Evolutionary conservation across 2,329 filamentous ascomycete species (phyloP).

Genomic region (Geoglossum cookeanum): DNA sequence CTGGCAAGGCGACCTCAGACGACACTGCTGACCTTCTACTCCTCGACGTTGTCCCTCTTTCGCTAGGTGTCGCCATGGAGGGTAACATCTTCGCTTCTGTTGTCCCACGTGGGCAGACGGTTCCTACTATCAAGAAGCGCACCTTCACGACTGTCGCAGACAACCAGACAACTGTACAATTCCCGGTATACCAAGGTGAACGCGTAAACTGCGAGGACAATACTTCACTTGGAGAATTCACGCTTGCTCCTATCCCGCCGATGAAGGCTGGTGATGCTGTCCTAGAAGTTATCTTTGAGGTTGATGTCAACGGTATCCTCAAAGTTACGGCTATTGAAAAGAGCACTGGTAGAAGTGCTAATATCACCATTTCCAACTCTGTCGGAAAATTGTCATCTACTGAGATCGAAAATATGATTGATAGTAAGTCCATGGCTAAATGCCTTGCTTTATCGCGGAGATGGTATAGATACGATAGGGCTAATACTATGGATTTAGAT

Average conservation of each 20-base stretch:
- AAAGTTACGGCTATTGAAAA: conserved; percentile 99
- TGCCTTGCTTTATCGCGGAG: neutral
- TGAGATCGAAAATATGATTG: conserved; percentile 98
- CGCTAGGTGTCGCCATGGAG: conserved; percentile 98
- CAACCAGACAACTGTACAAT: conserved; percentile 34
- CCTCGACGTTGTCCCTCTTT: conserved; percentile 88
- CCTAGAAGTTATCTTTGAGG: conserved; percentile 95
- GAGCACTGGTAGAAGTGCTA: conserved; percentile 90
- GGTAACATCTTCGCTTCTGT: conserved; percentile 97
- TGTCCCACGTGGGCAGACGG: conserved; percentile 58
- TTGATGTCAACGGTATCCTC: conserved; percentile 98
- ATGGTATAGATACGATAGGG: neutral
- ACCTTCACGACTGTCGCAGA: conserved; percentile 79
- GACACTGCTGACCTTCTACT: conserved; percentile 90
- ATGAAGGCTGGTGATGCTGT: conserved; percentile 92
- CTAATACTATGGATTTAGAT: conserved; percentile 29
- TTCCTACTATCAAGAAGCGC: conserved; percentile 65
- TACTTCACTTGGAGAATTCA: conserved; percentile 95
- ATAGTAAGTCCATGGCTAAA: conserved; percentile 30
- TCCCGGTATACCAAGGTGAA: conserved; percentile 91
- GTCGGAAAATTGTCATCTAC: conserved; percentile 88
- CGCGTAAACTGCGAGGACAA: conserved; percentile 97
- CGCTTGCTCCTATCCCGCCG: conserved; percentile 65
- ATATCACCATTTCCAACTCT: conserved; percentile 99
- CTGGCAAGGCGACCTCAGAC: conserved; percentile 88